Conservation (phyloP, 768 basidiomycete species). For the Termitomyces sp. region DNA sequence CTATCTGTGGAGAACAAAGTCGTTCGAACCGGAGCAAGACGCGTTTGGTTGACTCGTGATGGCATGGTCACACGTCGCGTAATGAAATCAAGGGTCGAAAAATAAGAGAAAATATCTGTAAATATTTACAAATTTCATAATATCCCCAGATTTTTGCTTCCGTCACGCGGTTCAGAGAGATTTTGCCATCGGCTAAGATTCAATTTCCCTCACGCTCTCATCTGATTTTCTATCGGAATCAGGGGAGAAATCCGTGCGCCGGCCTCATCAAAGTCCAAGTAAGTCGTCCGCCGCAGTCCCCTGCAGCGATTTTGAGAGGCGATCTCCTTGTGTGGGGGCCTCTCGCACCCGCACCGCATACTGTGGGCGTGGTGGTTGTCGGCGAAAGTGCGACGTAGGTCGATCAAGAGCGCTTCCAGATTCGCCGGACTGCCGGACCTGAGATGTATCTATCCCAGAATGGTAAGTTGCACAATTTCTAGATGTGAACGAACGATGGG, state of each 20-base stretch:
- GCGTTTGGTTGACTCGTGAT: background rate
- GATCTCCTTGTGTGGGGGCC: background rate
- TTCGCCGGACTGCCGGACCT: slow-evolving; percentile 15
- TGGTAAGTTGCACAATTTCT: slow-evolving; percentile 17
- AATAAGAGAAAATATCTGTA: background rate
- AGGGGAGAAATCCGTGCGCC: too few relatives aligned
- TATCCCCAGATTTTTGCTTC: slow-evolving; percentile 10
- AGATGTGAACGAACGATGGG: slow-evolving; percentile 13
- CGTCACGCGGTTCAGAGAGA: slow-evolving; percentile 12
- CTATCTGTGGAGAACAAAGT: background rate
- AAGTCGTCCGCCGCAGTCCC: background rate
- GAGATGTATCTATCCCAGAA: slow-evolving; percentile 19
- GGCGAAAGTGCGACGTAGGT: slow-evolving; percentile 16
- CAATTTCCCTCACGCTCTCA: background rate
- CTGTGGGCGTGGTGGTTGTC: slow-evolving; percentile 9
- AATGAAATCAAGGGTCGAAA: slow-evolving; percentile 14
- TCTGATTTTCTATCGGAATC: background rate
- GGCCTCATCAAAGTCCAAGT: background rate
- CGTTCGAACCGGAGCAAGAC: slow-evolving; percentile 6
- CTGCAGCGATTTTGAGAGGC: background rate
- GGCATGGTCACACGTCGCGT: slow-evolving; percentile 8
- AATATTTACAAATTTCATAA: too few relatives aligned
- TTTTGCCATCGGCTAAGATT: slow-evolving; percentile 3
- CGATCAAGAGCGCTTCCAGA: slow-evolving; percentile 14
- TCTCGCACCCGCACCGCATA: background rate